Base-by-base conservation (phyloP, 2,329 filamentous ascomycete genomes). In the Xylariaceae sp. region DNA sequence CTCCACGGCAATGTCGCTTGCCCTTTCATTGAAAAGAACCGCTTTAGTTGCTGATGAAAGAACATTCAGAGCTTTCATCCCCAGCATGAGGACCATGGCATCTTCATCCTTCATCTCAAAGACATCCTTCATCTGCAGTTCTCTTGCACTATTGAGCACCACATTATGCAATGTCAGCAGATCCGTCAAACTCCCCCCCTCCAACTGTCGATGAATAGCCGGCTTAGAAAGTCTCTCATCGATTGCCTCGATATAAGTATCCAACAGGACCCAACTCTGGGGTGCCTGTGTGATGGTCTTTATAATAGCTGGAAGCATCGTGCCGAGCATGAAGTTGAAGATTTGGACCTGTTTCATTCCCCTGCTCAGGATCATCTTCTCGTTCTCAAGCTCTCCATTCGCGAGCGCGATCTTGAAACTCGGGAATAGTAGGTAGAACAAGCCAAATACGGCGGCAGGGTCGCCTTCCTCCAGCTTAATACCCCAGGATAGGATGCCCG, bases 341-440 rank as follows among this genome's bases (percentile, higher is more conserved):
- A 84, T 72, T 34, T 71, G 60, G 6, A 55, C 43, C 39, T 77
- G 71, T n/a, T 63, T 67, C 75, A 83, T 75, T n/a, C 77, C 78
- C 48, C 70, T 70, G 34, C 66, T 66, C 17, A 84, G 59, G 46
- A 82, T 74, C 5, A 51, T 58, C 28, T 71, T 65, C 59, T 83
- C 77, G 6, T 76, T 71, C 6, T 61, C 62, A n/a, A 83, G 69
- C 46, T 71, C 74, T 50, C 75, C 70, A 51, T 77, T 77, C 41
- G 73, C 72, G 2, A 84, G 63, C 0, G 79, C 77, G 47, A 77
- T 68, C 61, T 82, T 82, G 63, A 82, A 81, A 63, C 78, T 82
- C 58, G 79, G 79, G 61, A 76, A 78, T 2, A 84, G 69, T 51
- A 81, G 80, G 63, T 78, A 78, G 60, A 84, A 84, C 3, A 84